These are phyloP conservation scores for Eimeria acervulina DNA, from an alignment of 169 alveolate genomes.

Conservation along the genomic window DNA sequence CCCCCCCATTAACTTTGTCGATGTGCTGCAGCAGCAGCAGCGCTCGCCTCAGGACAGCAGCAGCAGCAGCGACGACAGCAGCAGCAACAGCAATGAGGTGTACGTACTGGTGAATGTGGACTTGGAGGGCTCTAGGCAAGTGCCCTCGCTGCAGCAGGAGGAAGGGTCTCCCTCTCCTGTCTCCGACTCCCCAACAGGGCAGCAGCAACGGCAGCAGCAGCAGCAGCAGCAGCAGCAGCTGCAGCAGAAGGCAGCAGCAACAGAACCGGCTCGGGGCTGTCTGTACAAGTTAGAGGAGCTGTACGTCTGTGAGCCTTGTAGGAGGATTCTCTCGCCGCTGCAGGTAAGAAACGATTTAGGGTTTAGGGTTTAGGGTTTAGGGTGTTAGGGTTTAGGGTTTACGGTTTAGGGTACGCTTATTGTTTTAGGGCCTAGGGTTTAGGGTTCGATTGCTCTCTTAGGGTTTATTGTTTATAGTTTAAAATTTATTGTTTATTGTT, in stretches of 20 bases:
- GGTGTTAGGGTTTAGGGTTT: constrained; percentile 25
- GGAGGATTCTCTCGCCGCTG: constrained; percentile 35
- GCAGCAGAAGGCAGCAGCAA: not conserved
- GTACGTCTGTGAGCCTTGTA: constrained; percentile 42
- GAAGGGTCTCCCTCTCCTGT: constrained; percentile 4
- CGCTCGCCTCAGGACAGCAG: not conserved
- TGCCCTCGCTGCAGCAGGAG: not conserved
- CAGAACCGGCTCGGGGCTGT: constrained; percentile 8
- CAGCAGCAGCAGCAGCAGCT: not conserved
- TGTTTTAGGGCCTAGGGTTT: not conserved
- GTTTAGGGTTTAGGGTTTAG: constrained; percentile 42
- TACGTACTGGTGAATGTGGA: not conserved
- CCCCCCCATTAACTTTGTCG: constrained; percentile 18
- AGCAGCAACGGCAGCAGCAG: constrained; percentile 12
- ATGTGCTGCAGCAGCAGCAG: constrained; percentile 13
- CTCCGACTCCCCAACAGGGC: not conserved
- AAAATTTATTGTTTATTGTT: too few species aligned
- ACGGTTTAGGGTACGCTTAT: not conserved
- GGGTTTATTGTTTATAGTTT: not conserved
- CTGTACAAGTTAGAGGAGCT: constrained; percentile 41
- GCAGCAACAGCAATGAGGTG: constrained; percentile 42
- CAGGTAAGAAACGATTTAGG: not conserved
- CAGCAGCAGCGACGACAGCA: not conserved
- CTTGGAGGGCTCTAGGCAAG: not conserved
- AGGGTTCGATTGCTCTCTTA: not conserved